These are phyloP conservation scores for Colletotrichum spaethianum DNA, from an alignment of 2,329 filamentous ascomycete species.

Conservation along the genomic window DNA sequence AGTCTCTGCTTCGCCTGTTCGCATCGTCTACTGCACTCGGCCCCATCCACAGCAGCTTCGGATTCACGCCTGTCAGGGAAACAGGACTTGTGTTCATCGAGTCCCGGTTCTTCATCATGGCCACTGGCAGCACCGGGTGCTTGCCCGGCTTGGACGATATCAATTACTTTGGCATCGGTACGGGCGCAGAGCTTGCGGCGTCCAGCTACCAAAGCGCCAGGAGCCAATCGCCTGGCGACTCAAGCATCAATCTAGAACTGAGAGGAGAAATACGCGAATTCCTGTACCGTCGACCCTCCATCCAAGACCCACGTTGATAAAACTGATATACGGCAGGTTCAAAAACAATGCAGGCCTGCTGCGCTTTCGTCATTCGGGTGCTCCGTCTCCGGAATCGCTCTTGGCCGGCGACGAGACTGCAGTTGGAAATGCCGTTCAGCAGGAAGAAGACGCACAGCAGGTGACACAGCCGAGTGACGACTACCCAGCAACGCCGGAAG, in stretches of 20 bases:
- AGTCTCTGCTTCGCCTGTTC: not conserved
- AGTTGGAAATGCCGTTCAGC: not conserved
- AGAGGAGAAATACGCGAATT: not conserved
- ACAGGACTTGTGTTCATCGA: not conserved
- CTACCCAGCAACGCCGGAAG: slow-evolving; percentile 3
- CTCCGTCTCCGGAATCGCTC: slow-evolving; percentile 22
- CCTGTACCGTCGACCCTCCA: not conserved
- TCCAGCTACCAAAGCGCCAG: not conserved
- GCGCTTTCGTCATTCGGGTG: slow-evolving; percentile 11
- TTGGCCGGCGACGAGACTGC: not conserved
- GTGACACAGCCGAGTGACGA: not conserved
- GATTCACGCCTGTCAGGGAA: not conserved
- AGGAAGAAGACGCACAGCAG: not conserved
- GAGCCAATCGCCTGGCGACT: slow-evolving; percentile 8
- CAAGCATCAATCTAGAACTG: slow-evolving; percentile 9
- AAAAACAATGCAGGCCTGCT: not conserved
- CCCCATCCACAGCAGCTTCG: not conserved
- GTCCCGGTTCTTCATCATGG: not conserved
- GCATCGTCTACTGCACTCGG: not conserved
- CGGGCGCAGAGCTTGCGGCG: slow-evolving; percentile 3
- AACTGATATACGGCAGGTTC: slow-evolving; percentile 6
- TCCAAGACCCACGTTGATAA: not conserved
- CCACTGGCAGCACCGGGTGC: not conserved
- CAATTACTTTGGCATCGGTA: slow-evolving; percentile 24
- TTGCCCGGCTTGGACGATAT: slow-evolving; percentile 12